Conservation (phyloP, 2,329 filamentous ascomycete species). For the Fusarium setosum region DNA sequence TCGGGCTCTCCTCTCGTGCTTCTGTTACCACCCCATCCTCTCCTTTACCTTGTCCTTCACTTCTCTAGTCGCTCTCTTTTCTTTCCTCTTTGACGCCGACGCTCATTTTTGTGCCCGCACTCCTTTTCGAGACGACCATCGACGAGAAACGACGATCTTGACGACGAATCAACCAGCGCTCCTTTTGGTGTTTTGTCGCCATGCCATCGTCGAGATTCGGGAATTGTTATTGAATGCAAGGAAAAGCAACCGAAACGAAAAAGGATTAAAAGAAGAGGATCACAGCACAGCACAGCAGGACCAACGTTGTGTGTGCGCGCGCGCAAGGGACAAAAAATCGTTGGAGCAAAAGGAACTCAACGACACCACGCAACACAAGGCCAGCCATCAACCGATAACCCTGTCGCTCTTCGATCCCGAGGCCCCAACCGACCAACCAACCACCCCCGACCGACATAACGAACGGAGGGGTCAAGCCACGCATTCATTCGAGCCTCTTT, state of each 20-base stretch:
- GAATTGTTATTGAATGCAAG: slow-evolving; percentile 28
- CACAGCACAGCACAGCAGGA: slow-evolving; percentile 7
- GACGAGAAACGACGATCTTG: slow-evolving; percentile 34
- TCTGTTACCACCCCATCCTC: slow-evolving; percentile 29
- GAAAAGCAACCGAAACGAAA: slow-evolving; percentile 8
- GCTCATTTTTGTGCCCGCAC: slow-evolving; percentile 14
- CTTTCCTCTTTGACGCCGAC: slow-evolving; percentile 12
- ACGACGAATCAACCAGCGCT: slow-evolving; percentile 36
- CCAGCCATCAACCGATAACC: slow-evolving; percentile 28
- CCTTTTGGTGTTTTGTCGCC: slow-evolving; percentile 36
- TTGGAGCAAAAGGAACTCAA: slow-evolving; percentile 1
- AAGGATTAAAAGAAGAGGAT: slow-evolving; percentile 1
- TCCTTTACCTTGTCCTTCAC: slow-evolving; percentile 17
- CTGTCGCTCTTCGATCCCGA: slow-evolving; percentile 28
- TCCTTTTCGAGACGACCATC: slow-evolving; percentile 24
- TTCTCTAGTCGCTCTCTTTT: slow-evolving; percentile 27
- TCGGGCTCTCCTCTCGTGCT: slow-evolving; percentile 13
- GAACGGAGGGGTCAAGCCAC: slow-evolving; percentile 22
- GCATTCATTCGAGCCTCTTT: slow-evolving; percentile 23
- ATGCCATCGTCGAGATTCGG: slow-evolving; percentile 43
- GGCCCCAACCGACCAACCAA: neutral
- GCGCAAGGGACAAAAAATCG: neutral
- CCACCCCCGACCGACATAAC: slow-evolving; percentile 10
- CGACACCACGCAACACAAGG: slow-evolving; percentile 27
- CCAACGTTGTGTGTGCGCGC: slow-evolving; percentile 10